Conservation (phyloP, 179 eudicot species). For the Beta corolliflora region DNA sequence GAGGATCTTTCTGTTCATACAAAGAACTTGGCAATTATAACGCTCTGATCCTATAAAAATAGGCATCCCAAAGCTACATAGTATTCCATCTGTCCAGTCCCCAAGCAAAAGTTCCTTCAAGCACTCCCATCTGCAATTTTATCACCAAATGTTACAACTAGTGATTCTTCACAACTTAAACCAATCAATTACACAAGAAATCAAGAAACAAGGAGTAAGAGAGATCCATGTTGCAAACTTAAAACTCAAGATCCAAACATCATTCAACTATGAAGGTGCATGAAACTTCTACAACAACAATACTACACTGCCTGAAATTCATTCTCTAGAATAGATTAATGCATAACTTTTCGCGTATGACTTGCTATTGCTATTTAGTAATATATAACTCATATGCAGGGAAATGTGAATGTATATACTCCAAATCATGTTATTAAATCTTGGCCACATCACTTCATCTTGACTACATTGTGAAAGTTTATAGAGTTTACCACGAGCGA, state of each 20-base stretch:
- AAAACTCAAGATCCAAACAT: not conserved
- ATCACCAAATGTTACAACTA: not conserved
- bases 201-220: too few relatives aligned
- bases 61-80: constrained; percentile 99
- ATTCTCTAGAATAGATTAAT: too few relatives aligned
- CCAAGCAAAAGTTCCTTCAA: constrained; percentile 74
- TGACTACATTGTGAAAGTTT: too few relatives aligned
- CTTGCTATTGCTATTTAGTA: too few relatives aligned
- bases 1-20: constrained; percentile 79
- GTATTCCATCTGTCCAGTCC: constrained; percentile 85
- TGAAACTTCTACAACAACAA: not conserved
- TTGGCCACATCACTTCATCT: too few relatives aligned
- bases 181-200: too few relatives aligned
- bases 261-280: not conserved
- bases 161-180: not conserved
- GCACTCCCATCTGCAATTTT: constrained; percentile 87
- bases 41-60: constrained; percentile 75
- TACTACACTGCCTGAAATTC: not conserved
- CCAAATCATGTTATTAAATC: too few relatives aligned
- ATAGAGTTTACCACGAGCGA: too few relatives aligned
- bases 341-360: too few relatives aligned
- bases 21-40: constrained; percentile 90
- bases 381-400: too few relatives aligned
- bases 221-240: not conserved
- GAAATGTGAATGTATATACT: too few relatives aligned